These are phyloP conservation scores for Pulveroboletus sp. DNA, from an alignment of 768 basidiomycete species.

Conservation along the genomic window DNA sequence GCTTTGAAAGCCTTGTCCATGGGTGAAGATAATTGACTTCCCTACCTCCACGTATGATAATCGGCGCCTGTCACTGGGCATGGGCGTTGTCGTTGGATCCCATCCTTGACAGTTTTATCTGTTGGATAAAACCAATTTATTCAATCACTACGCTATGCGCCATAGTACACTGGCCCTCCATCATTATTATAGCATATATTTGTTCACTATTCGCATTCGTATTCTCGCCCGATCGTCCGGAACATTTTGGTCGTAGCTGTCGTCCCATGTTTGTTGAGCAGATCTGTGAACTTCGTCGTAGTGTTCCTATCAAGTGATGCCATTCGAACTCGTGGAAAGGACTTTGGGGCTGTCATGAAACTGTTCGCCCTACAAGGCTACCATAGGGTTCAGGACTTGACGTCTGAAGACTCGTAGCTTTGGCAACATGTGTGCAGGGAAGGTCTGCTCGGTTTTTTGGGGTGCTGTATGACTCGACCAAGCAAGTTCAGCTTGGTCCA, in stretches of 20 bases:
- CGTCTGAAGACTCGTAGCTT: too few species aligned
- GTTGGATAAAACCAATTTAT: slow-evolving; percentile 6
- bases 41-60: background rate
- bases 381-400: too few species aligned
- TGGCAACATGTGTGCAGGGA: too few species aligned
- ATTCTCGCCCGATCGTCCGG: background rate
- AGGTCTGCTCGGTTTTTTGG: too few species aligned
- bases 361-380: background rate
- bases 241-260: background rate
- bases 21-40: slow-evolving; percentile 3
- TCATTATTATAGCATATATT: slow-evolving; percentile 2
- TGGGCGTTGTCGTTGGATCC: background rate
- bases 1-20: slow-evolving; percentile 9
- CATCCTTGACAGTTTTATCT: slow-evolving; percentile 2
- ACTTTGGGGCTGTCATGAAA: slow-evolving; percentile 1
- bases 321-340: slow-evolving; percentile 7
- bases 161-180: background rate
- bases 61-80: background rate
- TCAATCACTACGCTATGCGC: slow-evolving; percentile 6
- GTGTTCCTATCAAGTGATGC: slow-evolving; percentile 1
- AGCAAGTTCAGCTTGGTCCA: too few species aligned
- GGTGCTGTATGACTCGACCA: too few species aligned
- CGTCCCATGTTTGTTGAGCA: background rate
- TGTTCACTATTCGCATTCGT: slow-evolving; percentile 1
- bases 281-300: background rate